phyloP scores from a whole-genome alignment of 2,329 filamentous ascomycete genomes.

The Aspergillus sp. region DNA sequence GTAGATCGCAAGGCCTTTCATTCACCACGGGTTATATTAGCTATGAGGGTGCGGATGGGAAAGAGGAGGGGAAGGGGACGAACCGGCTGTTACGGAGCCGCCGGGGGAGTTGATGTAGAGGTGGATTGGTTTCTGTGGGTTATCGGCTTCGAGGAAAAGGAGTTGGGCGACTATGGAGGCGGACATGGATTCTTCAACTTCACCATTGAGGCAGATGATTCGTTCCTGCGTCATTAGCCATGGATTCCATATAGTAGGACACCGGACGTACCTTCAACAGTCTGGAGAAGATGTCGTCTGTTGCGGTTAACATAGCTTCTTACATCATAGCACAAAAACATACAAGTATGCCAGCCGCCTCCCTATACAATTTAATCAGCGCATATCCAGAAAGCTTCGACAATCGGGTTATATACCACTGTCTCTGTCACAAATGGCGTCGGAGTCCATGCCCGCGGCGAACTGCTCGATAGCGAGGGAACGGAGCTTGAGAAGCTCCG shows the following conservation, averaged over 20 bases:
- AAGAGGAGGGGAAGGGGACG: constrained; percentile 3
- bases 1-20: constrained; percentile 68
- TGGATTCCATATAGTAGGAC: constrained; percentile 16
- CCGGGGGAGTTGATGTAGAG: constrained; percentile 98
- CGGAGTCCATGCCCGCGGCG: constrained; percentile 42
- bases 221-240: constrained; percentile 57
- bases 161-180: constrained; percentile 94
- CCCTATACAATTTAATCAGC: constrained; percentile 44
- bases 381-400: constrained; percentile 2
- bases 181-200: constrained; percentile 82
- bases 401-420: constrained; percentile 40
- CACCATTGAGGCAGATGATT: constrained; percentile 87
- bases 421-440: constrained; percentile 51
- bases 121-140: constrained; percentile 87
- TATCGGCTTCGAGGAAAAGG: constrained; percentile 95
- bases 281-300: constrained; percentile 77
- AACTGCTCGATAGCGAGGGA: constrained; percentile 19
- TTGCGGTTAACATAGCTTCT: constrained; percentile 4
- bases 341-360: constrained; percentile 72
- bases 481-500: constrained; percentile 26
- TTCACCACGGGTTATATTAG: not conserved
- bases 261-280: constrained; percentile 58
- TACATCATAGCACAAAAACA: constrained; percentile 24
- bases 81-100: constrained; percentile 77
- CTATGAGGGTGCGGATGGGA: not conserved